Evolutionary conservation across 176 grass and related monocot genomes (phyloP).

Genomic region (Urochloa ruziziensis): DNA sequence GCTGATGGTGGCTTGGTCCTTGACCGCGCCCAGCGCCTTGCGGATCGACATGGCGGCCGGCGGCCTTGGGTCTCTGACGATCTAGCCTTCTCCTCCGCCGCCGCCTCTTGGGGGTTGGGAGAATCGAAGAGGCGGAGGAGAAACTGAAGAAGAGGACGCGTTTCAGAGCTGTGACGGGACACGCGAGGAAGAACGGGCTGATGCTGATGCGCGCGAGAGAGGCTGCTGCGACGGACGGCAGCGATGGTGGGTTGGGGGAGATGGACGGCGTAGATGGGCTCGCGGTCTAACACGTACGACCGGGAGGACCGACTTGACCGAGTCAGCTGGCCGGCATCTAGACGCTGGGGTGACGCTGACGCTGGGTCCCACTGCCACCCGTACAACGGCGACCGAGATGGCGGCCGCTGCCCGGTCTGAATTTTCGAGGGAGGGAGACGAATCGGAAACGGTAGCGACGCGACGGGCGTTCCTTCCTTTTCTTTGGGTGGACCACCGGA

Average conservation of each 20-base stretch:
- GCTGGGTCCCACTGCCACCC: background rate
- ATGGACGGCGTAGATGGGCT: background rate
- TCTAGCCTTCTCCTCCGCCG: no score
- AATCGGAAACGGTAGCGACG: background rate
- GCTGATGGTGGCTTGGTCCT: conserved; percentile 81
- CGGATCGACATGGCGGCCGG: conserved; percentile 50
- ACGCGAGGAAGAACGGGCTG: background rate
- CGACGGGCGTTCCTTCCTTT: background rate
- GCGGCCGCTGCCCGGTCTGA: background rate
- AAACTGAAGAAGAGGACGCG: conserved; percentile 5
- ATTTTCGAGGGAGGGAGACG: background rate
- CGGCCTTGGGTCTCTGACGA: background rate
- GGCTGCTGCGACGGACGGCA: background rate
- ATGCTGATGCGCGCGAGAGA: background rate
- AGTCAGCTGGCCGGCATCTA: background rate
- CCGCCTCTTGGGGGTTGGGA: background rate
- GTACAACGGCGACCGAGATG: background rate
- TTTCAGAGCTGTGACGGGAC: background rate
- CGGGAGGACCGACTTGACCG: background rate
- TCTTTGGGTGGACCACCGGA: background rate
- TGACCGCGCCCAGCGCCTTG: conserved; percentile 72
- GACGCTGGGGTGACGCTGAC: background rate
- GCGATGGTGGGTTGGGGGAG: background rate
- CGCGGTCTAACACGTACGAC: background rate
- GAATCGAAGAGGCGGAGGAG: background rate